These are phyloP conservation scores for Erucastrum elatum DNA, from an alignment of 345 rosid species.

Conservation along the genomic window DNA sequence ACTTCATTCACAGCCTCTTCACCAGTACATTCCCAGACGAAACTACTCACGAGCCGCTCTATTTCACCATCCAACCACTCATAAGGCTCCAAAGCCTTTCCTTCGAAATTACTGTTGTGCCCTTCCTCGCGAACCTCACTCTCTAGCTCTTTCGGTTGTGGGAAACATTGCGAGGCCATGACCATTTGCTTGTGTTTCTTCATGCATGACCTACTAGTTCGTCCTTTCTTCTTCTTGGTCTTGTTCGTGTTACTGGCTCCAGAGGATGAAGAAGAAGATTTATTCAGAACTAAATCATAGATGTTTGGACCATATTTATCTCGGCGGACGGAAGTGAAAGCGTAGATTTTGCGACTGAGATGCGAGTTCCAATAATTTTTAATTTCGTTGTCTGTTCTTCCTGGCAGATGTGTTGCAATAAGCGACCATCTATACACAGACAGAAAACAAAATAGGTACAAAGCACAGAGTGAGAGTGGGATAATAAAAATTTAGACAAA, in stretches of 20 bases:
- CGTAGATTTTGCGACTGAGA: slow-evolving; percentile 62
- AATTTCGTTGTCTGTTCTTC: slow-evolving; percentile 88
- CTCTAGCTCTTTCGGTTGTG: slow-evolving; percentile 13
- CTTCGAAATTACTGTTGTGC: slow-evolving; percentile 12
- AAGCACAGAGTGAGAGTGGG: not conserved
- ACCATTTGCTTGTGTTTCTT: slow-evolving; percentile 46
- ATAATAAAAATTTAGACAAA: too few species aligned
- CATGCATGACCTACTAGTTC: slow-evolving; percentile 46
- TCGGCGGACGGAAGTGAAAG: slow-evolving; percentile 27
- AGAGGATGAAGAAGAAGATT: not conserved
- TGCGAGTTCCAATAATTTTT: slow-evolving; percentile 93
- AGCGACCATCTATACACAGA: slow-evolving; percentile 68
- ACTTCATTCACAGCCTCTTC: slow-evolving; percentile 11
- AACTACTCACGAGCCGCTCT: slow-evolving; percentile 44
- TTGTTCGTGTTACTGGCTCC: slow-evolving; percentile 15
- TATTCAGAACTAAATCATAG: not conserved
- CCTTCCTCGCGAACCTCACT: slow-evolving; percentile 9
- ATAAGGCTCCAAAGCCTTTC: slow-evolving; percentile 52
- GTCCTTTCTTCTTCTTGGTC: slow-evolving; percentile 34
- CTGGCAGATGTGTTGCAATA: slow-evolving; percentile 78
- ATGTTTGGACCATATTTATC: not conserved
- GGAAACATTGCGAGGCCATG: slow-evolving; percentile 20
- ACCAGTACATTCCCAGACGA: slow-evolving; percentile 32
- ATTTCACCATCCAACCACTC: slow-evolving; percentile 78
- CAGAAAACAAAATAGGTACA: not conserved